Conservation (phyloP, 2,329 filamentous ascomycete species). For the Plenodomus biglobosus region DNA sequence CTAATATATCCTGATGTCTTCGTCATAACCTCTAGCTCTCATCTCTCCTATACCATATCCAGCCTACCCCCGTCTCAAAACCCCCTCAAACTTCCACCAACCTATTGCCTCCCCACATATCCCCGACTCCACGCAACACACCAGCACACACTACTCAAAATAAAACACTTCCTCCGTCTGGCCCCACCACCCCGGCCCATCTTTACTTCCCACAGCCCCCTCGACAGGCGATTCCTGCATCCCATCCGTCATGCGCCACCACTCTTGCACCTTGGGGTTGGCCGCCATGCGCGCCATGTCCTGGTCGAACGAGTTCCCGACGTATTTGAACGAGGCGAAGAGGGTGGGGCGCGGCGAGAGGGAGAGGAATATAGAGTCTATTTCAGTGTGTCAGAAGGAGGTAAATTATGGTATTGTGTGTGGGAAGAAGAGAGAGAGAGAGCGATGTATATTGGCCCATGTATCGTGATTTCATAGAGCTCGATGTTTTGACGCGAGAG, state of each 20-base stretch:
- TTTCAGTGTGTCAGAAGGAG: not conserved
- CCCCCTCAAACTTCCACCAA: too few relatives aligned
- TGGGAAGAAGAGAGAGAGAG: not conserved
- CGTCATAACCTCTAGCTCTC: too few relatives aligned
- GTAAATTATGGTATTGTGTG: not conserved
- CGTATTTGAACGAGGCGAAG: constrained; percentile 77
- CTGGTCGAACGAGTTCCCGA: constrained; percentile 69
- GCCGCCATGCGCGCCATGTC: constrained; percentile 77
- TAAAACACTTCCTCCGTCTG: constrained; percentile 70
- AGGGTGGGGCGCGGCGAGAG: constrained; percentile 60
- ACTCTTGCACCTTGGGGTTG: constrained; percentile 72
- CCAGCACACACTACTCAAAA: too few relatives aligned
- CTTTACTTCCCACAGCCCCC: constrained; percentile 44
- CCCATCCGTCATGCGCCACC: constrained; percentile 79
- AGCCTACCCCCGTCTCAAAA: too few relatives aligned
- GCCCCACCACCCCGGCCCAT: constrained; percentile 63
- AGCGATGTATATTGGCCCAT: too few relatives aligned
- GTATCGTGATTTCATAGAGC: too few relatives aligned
- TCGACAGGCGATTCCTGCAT: constrained; percentile 66
- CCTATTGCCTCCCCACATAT: too few relatives aligned
- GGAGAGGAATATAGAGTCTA: constrained; percentile 71
- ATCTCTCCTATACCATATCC: too few relatives aligned
- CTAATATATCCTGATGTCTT: too few relatives aligned
- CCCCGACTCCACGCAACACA: too few relatives aligned
- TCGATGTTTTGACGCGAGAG: too few relatives aligned